Evolutionary conservation across 1,284 basidiomycete species (phyloP).

Genomic region (Somion occarium): DNA sequence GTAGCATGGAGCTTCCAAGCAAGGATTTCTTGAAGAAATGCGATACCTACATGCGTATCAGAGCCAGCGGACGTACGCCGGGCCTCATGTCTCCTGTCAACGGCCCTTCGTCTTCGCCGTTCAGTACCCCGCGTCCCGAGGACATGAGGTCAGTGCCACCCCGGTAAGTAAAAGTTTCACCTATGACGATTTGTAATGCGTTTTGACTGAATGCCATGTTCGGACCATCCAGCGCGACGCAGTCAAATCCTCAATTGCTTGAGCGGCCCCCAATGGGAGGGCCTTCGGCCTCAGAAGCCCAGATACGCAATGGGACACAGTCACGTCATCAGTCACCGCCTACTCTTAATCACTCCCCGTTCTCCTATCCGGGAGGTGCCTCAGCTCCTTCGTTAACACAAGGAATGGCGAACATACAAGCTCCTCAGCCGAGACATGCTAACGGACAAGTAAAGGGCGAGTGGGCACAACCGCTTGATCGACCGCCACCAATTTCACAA

Average conservation of each 20-base stretch:
- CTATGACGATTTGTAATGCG: background rate
- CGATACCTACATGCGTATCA: conserved; percentile 66
- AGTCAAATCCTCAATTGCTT: conserved; percentile 26
- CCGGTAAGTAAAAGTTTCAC: conserved; percentile 16
- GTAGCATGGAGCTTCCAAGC: conserved; percentile 76
- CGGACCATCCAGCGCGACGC: conserved; percentile 18
- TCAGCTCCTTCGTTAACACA: conserved; percentile 38
- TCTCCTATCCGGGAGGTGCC: conserved; percentile 35
- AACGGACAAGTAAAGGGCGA: conserved; percentile 42
- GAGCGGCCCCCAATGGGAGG: conserved; percentile 32
- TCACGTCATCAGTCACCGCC: conserved; percentile 38
- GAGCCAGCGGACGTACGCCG: conserved; percentile 37
- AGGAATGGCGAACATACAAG: conserved; percentile 32
- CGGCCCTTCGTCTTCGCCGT: conserved; percentile 26
- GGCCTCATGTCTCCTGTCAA: conserved; percentile 33
- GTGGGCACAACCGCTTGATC: conserved; percentile 40
- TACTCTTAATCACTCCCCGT: conserved; percentile 35
- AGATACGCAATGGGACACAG: conserved; percentile 36
- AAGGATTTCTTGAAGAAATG: conserved; percentile 91
- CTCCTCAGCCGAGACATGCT: conserved; percentile 32
- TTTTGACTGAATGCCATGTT: background rate
- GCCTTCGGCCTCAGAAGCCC: conserved; percentile 33
- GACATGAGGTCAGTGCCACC: conserved; percentile 26
- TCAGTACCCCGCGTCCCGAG: conserved; percentile 23
- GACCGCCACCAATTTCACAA: conserved; percentile 33